Evolutionary conservation across 116 monocot species (phyloP).

Genomic region (Papilionanthe hybrid): DNA sequence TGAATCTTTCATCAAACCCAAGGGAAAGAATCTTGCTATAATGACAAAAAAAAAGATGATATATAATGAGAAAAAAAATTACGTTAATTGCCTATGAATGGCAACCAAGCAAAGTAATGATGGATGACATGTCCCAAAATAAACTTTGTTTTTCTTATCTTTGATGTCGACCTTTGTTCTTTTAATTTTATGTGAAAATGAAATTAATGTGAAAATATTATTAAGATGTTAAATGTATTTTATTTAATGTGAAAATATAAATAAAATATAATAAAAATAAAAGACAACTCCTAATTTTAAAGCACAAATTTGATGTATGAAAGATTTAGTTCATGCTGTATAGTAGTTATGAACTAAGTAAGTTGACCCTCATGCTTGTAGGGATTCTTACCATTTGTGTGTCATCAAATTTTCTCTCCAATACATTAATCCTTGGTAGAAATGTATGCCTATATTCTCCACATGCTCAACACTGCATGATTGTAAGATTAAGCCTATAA

Average conservation of each 20-base stretch:
- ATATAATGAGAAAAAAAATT: not conserved
- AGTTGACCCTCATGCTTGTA: too few relatives aligned
- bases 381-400: slow-evolving; percentile 42
- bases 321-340: too few relatives aligned
- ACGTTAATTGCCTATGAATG: too few relatives aligned
- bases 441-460: slow-evolving; percentile 93
- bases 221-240: too few relatives aligned
- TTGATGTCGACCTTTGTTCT: too few relatives aligned
- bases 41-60: not conserved
- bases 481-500: not conserved
- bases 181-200: too few relatives aligned
- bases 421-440: slow-evolving; percentile 55
- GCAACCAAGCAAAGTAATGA: not conserved
- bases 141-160: too few relatives aligned
- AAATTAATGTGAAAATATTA: too few relatives aligned
- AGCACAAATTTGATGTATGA: too few relatives aligned
- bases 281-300: too few relatives aligned
- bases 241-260: too few relatives aligned
- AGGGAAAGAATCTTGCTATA: slow-evolving; percentile 40
- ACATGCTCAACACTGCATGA: slow-evolving; percentile 78
- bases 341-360: too few relatives aligned
- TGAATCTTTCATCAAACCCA: slow-evolving; percentile 52
- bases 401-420: slow-evolving; percentile 75
- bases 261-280: not conserved
- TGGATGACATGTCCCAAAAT: not conserved